Percentiles rank a stretch among this genome's conserved stretches.
phyloP scores from a whole-genome alignment of 495 filamentous ascomycete species.

The Talaromyces proteolyticus region DNA sequence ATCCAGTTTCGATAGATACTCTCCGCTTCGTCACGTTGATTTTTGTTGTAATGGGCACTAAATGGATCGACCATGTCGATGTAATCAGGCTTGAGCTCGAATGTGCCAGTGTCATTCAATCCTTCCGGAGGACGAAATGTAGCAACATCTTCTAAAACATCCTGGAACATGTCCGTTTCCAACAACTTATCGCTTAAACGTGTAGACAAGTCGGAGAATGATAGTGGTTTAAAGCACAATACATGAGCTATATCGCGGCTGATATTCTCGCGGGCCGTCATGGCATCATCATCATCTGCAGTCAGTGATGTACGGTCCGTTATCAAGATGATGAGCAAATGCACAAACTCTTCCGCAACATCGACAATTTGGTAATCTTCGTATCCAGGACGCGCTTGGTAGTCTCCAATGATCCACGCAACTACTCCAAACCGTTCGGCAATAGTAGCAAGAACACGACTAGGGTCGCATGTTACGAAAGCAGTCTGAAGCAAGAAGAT shows the following conservation, averaged over 20 bases:
- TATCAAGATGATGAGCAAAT: slow-evolving; percentile 83
- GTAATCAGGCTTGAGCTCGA: slow-evolving; percentile 82
- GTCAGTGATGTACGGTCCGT: slow-evolving; percentile 82
- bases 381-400: slow-evolving; percentile 59
- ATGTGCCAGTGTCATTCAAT: slow-evolving; percentile 84
- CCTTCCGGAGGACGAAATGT: slow-evolving; percentile 87
- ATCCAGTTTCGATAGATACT: slow-evolving; percentile 77
- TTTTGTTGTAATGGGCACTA: slow-evolving; percentile 89
- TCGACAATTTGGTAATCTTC: slow-evolving; percentile 86
- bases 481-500: slow-evolving; percentile 92
- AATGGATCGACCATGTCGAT: slow-evolving; percentile 89
- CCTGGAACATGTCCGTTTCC: slow-evolving; percentile 74
- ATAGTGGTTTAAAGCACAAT: slow-evolving; percentile 91
- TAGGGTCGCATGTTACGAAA: slow-evolving; percentile 78
- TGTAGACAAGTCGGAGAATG: slow-evolving; percentile 79
- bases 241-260: slow-evolving; percentile 88
- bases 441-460: slow-evolving; percentile 79
- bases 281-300: slow-evolving; percentile 58
- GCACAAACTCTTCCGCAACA: slow-evolving; percentile 91
- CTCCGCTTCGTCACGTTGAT: slow-evolving; percentile 95
- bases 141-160: slow-evolving; percentile 85
- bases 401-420: slow-evolving; percentile 82
- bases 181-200: slow-evolving; percentile 54
- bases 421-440: slow-evolving; percentile 87
- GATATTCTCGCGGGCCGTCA: slow-evolving; percentile 63